Percentiles rank a stretch among this genome's conserved stretches.
phyloP scores from a whole-genome alignment of 176 grass and related monocot species.

The Guadua angustifolia region DNA sequence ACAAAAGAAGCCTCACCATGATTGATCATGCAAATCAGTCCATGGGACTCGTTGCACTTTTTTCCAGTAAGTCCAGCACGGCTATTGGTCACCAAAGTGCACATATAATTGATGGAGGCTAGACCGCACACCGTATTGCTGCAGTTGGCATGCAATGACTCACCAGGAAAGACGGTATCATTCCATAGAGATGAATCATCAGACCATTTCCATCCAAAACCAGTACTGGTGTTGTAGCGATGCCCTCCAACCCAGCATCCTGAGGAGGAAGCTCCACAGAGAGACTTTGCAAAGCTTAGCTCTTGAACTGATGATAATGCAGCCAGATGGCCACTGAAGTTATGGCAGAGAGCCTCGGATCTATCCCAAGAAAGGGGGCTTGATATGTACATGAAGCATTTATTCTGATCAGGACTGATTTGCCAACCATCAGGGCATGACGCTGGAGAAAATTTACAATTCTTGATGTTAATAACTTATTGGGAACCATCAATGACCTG shows the following conservation, averaged over 20 bases:
- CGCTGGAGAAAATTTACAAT: slow-evolving; percentile 44
- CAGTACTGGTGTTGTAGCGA: slow-evolving; percentile 39
- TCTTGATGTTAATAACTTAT: slow-evolving; percentile 10
- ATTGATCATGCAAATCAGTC: slow-evolving; percentile 79
- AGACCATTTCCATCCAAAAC: slow-evolving; percentile 66
- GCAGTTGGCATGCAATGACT: slow-evolving; percentile 33
- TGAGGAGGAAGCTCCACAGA: slow-evolving; percentile 52
- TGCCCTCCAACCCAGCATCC: slow-evolving; percentile 87
- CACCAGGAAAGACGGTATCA: slow-evolving; percentile 23
- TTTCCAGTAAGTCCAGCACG: slow-evolving; percentile 44
- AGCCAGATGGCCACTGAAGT: slow-evolving; percentile 63
- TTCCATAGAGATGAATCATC: slow-evolving; percentile 61
- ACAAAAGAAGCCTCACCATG: slow-evolving; percentile 51
- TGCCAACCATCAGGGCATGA: slow-evolving; percentile 70
- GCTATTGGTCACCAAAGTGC: slow-evolving; percentile 60
- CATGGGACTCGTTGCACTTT: slow-evolving; percentile 71
- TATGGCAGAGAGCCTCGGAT: slow-evolving; percentile 60
- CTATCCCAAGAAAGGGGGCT: slow-evolving; percentile 68
- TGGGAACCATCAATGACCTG: background rate
- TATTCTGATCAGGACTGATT: slow-evolving; percentile 50
- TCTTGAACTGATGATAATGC: slow-evolving; percentile 70
- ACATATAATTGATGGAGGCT: slow-evolving; percentile 49
- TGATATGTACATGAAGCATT: slow-evolving; percentile 69
- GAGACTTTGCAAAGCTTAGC: slow-evolving; percentile 58
- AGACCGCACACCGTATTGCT: slow-evolving; percentile 43